Conservation (phyloP, 495 filamentous ascomycete species). For the Talaromyces borbonicus region DNA sequence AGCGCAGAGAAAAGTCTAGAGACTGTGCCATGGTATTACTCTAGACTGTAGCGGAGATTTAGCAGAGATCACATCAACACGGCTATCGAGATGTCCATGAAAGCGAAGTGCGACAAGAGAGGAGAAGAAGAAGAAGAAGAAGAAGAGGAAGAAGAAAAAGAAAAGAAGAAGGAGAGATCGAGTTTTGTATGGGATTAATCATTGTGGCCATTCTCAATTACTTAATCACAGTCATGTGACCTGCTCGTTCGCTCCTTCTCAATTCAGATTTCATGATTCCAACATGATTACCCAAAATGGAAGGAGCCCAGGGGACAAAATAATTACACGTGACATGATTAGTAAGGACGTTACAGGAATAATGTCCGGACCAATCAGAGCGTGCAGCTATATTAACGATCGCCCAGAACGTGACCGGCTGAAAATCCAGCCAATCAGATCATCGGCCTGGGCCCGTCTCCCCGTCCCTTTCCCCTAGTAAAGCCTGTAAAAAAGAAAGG, state of each 20-base stretch:
- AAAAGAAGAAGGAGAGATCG: background rate
- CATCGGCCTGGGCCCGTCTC: background rate
- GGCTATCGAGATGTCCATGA: background rate
- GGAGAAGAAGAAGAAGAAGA: background rate
- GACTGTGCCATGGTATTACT: slow-evolving; percentile 3
- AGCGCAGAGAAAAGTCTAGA: slow-evolving; percentile 64
- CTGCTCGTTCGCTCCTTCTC: no score
- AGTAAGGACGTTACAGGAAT: background rate
- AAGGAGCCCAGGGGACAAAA: background rate
- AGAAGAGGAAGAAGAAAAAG: background rate
- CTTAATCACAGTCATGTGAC: no score
- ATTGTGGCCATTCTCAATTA: no score
- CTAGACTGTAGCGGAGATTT: no score
- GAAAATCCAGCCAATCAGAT: background rate
- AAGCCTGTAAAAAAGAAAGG: no score
- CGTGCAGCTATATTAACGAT: background rate
- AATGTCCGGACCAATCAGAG: slow-evolving; percentile 1
- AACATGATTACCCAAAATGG: background rate
- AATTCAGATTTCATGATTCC: no score
- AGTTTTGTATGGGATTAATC: no score
- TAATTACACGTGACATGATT: background rate
- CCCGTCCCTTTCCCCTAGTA: background rate
- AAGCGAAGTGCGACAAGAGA: background rate
- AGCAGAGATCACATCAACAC: no score
- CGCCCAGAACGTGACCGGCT: background rate